Evolutionary conservation across 805 yeast species (phyloP), one percentile per base, ranked within the genome.

Genomic region (Kodamaea jinghongensis): DNA sequence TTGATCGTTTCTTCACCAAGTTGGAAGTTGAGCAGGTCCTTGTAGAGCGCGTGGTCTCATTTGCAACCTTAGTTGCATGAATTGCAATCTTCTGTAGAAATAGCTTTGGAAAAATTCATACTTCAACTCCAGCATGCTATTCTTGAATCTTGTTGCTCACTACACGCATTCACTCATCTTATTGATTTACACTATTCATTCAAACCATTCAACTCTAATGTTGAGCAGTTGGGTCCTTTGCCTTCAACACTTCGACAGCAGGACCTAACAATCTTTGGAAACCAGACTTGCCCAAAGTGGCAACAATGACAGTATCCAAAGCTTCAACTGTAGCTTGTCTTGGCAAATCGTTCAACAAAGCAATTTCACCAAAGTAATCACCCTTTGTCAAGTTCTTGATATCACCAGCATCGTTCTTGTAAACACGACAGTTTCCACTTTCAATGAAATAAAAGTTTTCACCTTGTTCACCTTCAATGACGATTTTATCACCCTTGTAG

Each of bases 301-400:
- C 98, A 28, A 90, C 95, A 54, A 86, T 86, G 20, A 93, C 81
- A 30, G 72, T 71, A 36, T 83, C 76, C 12, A 74, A 68, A 1
- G 96, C 96, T 37, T 74, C 79, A 28, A 93, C 93, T 4, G 96
- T 84, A 23, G 99, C 99, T 58, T 86, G 93, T 64, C 99, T 80
- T 46, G 98, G 98, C 43, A 81, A 70, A 58, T 93, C 96, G 54
- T 90, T 85, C 51, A 93, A 73, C 52, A 93, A 71, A 3, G 99
- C 98, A 47, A 93, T 81, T 67, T 93, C 99, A 49, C 99, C 99
- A 62, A 93, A 93, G 67, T 93, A 93, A 60, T 85, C 96, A 47
- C 97, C 97, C 54, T 84, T 80, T 33, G 73, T 65, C 44, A 88
- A 71, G 11, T 68, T 68, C 15, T 73, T 75, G 25, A 89, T 72